Conservation (phyloP, 176 grass and related monocot species). For the Oryza glaberrima region DNA sequence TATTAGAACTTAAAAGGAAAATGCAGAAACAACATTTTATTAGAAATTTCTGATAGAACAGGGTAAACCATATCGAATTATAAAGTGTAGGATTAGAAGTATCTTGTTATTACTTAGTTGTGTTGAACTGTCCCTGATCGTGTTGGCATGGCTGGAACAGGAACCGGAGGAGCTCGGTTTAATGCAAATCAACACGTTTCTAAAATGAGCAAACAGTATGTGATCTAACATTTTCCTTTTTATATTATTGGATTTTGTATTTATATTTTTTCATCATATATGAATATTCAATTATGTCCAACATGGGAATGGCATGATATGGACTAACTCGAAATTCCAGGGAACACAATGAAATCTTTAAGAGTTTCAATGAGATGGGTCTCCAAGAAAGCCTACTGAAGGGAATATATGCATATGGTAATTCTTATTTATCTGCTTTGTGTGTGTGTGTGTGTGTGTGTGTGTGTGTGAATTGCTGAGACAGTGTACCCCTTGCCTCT, state of each 20-base stretch:
- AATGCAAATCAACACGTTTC: constrained; percentile 53
- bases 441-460: no score
- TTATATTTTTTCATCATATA: constrained; percentile 15
- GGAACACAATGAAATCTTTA: constrained; percentile 51
- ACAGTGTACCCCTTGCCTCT: no score
- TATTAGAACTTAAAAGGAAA: constrained; percentile 14
- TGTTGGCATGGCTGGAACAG: constrained; percentile 40
- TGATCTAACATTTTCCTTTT: constrained; percentile 19
- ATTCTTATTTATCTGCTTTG: constrained; percentile 7
- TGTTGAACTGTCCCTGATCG: constrained; percentile 1
- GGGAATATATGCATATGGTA: constrained; percentile 76
- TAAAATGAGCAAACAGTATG: constrained; percentile 35
- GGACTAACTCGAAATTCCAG: constrained; percentile 16
- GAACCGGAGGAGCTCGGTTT: constrained; percentile 42
- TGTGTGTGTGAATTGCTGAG: no score
- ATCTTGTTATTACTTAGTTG: constrained; percentile 29
- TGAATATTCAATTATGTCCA: constrained; percentile 33
- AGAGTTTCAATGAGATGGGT: constrained; percentile 69
- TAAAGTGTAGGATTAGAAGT: not conserved
- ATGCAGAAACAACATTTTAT: not conserved
- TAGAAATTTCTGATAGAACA: constrained; percentile 1
- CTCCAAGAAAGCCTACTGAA: constrained; percentile 74
- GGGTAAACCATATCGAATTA: not conserved
- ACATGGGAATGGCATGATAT: constrained; percentile 6
- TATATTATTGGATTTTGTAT: constrained; percentile 20